phyloP scores from a whole-genome alignment of 2,329 filamentous ascomycete species.

The Venturiaceae sp. region DNA sequence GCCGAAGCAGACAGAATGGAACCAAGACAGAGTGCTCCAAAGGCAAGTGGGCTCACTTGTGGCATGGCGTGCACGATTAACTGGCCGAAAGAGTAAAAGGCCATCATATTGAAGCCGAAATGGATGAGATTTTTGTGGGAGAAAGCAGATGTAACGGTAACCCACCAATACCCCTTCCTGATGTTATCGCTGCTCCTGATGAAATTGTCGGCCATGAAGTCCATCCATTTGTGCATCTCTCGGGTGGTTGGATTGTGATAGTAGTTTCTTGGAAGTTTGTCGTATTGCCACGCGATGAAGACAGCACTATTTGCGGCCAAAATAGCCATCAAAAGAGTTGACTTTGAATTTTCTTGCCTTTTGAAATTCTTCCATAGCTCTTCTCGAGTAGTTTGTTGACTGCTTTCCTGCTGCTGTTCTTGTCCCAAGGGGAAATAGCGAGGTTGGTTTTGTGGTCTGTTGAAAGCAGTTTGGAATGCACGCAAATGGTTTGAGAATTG shows the following conservation, averaged over 20 bases:
- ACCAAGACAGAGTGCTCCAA: conserved; percentile 20
- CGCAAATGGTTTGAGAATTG: background rate
- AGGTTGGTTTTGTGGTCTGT: background rate
- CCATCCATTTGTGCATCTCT: conserved; percentile 14
- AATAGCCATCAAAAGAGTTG: conserved; percentile 14
- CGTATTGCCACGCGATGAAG: conserved; percentile 27
- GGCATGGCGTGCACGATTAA: conserved; percentile 20
- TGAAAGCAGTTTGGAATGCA: background rate
- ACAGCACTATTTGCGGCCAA: conserved; percentile 31
- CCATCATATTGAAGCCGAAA: conserved; percentile 31
- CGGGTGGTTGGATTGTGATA: background rate
- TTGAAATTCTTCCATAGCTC: background rate
- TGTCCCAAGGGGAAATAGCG: background rate
- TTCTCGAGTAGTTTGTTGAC: background rate
- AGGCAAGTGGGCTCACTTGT: conserved; percentile 17
- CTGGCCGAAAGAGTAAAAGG: conserved; percentile 25
- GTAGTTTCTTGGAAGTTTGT: background rate
- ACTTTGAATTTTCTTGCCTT: background rate
- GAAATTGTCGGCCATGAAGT: conserved; percentile 19
- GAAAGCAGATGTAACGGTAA: conserved; percentile 29
- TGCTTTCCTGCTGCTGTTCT: background rate
- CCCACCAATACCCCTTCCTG: conserved; percentile 23
- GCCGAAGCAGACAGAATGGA: conserved; percentile 18
- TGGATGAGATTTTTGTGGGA: conserved; percentile 26
- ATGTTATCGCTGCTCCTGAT: conserved; percentile 19